Evolutionary conservation across 345 rosid genomes (phyloP), one percentile per base, ranked within the genome.

Genomic region (Populus deltoides): DNA sequence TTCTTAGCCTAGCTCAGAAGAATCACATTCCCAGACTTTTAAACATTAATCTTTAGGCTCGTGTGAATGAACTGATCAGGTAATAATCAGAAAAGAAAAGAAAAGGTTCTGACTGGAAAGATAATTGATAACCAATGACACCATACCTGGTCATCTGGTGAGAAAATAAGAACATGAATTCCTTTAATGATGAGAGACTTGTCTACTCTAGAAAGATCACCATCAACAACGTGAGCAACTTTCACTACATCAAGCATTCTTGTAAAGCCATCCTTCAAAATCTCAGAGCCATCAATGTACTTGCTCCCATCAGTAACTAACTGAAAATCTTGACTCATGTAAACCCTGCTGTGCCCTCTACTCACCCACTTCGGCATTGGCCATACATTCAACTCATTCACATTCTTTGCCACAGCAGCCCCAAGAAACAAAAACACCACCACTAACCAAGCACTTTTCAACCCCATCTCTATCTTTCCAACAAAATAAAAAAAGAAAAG

Each of bases 211-310:
- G 97, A 88, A 65, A 49, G 24, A 74, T 86, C 82, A 59, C 66
- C 59, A 45, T 82, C 83, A 75, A 82, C 62, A 36, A 72, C 85
- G 74, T 89, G 93, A 74, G 75, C 83, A n/a, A 79, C 31, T 69
- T 76, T 85, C 71, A 89, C 67, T 67, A 84, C 68, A 61, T 45
- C 80, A 22, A 92, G 70, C 91, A 90, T 85, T 81, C 91, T 84
- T 22, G 86, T 66, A 77, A 92, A 90, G 1, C 80, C 97, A 10
- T 89, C 90, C 81, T 83, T 84, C 62, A 92, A 77, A 29, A 88
- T 81, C 70, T 75, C 88, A 12, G 87, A 85, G 1, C 81, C 47
- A 74, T 91, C 92, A 18, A 1, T 47, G 51, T 84, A 85, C 66
- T 80, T 80, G 76, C 79, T 77, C 7, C 85, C 84, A 4, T 81